Evolutionary conservation across 169 alveolate species (phyloP).

Genomic region (Eimeria brunetti): DNA sequence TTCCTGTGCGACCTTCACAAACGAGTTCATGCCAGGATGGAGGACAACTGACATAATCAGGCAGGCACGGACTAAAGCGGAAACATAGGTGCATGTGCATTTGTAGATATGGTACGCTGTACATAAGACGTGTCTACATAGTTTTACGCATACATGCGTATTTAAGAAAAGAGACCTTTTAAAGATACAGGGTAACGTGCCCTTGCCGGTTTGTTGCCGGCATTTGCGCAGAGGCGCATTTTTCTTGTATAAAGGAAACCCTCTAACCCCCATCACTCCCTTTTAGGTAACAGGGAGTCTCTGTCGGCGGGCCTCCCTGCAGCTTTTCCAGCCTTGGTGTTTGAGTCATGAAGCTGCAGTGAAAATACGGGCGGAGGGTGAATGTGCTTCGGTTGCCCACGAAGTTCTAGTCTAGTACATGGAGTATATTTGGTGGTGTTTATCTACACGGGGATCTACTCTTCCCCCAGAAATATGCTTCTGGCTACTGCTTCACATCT

Average conservation of each 20-base stretch:
- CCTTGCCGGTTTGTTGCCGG: not conserved
- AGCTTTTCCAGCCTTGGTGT: not conserved
- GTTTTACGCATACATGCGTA: not conserved
- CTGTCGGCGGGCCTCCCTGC: not conserved
- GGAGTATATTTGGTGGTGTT: not conserved
- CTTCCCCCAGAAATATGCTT: not conserved
- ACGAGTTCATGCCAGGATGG: conserved; percentile 76
- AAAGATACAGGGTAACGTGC: not conserved
- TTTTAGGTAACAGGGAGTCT: not conserved
- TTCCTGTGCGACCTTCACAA: conserved; percentile 78
- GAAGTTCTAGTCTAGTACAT: not conserved
- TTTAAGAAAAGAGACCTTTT: not conserved
- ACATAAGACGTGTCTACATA: not conserved
- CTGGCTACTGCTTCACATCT: not conserved
- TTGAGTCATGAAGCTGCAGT: not conserved
- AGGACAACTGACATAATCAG: conserved; percentile 24
- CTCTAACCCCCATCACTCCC: not conserved
- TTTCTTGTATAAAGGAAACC: not conserved
- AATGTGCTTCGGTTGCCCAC: not conserved
- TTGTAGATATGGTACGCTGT: not conserved
- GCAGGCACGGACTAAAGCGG: not conserved
- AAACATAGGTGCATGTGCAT: not conserved
- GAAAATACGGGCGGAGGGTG: not conserved
- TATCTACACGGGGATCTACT: not conserved
- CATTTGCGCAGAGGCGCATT: conserved; percentile 19